These are phyloP conservation scores for Aureobasidium vineae DNA, from an alignment of 2,329 filamentous ascomycete genomes.

Conservation along the genomic window DNA sequence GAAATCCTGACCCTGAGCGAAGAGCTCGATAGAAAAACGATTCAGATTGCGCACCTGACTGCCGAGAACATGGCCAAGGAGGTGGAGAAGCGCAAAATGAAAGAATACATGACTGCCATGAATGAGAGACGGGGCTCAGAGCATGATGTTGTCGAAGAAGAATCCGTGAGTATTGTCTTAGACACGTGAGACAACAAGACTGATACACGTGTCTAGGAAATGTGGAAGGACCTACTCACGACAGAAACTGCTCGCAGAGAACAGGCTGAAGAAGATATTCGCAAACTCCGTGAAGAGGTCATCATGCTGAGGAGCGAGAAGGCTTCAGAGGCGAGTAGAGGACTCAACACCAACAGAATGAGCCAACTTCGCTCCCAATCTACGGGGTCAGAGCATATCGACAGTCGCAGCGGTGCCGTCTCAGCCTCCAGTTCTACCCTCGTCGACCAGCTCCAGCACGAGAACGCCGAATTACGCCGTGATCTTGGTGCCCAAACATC, in stretches of 20 bases:
- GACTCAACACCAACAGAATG: constrained; percentile 37
- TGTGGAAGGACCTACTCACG: constrained; percentile 93
- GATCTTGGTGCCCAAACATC: constrained; percentile 95
- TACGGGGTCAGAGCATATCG: constrained; percentile 40
- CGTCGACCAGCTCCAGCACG: constrained; percentile 84
- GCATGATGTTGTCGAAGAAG: constrained; percentile 40
- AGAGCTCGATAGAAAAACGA: constrained; percentile 77
- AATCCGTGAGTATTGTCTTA: constrained; percentile 32
- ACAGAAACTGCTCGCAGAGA: constrained; percentile 87
- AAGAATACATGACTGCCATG: constrained; percentile 71
- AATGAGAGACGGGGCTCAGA: constrained; percentile 51
- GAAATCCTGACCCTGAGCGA: constrained; percentile 84
- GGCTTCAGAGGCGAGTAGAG: constrained; percentile 38
- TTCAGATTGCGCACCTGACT: constrained; percentile 77
- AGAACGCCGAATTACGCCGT: constrained; percentile 86
- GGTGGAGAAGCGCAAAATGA: constrained; percentile 80
- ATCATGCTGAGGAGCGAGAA: constrained; percentile 52
- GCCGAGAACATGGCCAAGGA: constrained; percentile 77
- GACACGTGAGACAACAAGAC: constrained; percentile 5
- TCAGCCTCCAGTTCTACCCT: constrained; percentile 65
- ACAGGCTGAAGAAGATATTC: constrained; percentile 86
- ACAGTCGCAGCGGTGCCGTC: constrained; percentile 43
- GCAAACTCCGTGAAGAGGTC: constrained; percentile 77
- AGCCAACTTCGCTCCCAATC: constrained; percentile 43
- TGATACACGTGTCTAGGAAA: constrained; percentile 57